A percentile compares a stretch with the other conserved stretches of the same genome.
Conservation (phyloP, 768 basidiomycete genomes). For the Russula foetens region DNA sequence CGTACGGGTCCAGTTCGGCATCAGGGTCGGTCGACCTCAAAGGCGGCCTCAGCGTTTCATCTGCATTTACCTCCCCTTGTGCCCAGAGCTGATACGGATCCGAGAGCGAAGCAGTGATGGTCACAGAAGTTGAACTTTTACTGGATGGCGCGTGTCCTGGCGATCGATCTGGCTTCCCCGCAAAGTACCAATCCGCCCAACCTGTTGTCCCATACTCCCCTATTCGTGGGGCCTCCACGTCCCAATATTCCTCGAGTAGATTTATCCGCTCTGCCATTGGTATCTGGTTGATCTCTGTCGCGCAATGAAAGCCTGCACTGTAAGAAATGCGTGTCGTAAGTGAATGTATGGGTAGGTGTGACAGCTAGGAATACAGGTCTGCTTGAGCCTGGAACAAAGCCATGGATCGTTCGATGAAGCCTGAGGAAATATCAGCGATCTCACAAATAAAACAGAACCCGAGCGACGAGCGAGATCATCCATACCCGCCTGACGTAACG, state of each 20-base stretch:
- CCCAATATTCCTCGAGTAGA: conserved; percentile 76
- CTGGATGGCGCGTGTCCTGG: conserved; percentile 1
- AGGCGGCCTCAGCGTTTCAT: conserved; percentile 40
- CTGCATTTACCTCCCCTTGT: conserved; percentile 42
- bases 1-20: conserved; percentile 57
- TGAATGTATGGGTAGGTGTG: not conserved
- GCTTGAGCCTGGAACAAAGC: conserved; percentile 80
- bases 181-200: conserved; percentile 56
- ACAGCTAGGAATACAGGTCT: conserved; percentile 52
- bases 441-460: not conserved
- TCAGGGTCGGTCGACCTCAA: conserved; percentile 44
- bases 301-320: conserved; percentile 50
- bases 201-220: conserved; percentile 61
- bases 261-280: conserved; percentile 45
- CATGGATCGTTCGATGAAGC: conserved; percentile 63
- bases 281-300: conserved; percentile 34
- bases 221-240: conserved; percentile 67
- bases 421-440: conserved; percentile 29
- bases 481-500: conserved; percentile 59
- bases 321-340: not conserved
- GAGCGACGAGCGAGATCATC: no score
- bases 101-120: conserved; percentile 23
- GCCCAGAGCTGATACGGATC: conserved; percentile 72
- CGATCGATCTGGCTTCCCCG: conserved; percentile 32
- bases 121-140: conserved; percentile 4